Evolutionary conservation across 2,329 filamentous ascomycete species (phyloP).

Genomic region (Passalora sequoiae): DNA sequence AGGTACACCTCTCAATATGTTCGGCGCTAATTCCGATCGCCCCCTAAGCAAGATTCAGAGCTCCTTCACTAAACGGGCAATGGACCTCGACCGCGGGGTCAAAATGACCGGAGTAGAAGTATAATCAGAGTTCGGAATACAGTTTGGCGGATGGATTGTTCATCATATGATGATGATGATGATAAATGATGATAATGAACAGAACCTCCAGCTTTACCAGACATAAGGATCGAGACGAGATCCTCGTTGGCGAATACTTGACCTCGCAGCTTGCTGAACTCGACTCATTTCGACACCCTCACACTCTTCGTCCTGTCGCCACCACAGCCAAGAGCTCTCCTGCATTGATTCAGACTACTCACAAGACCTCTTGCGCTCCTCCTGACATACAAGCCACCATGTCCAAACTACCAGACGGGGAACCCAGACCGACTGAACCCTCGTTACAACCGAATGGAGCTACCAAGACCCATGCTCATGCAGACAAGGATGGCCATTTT

Average conservation of each 20-base stretch:
- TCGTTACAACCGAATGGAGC: neutral
- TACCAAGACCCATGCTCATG: constrained; percentile 14
- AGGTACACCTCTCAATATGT: no score
- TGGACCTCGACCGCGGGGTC: no score
- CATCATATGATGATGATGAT: no score
- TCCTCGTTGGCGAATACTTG: neutral
- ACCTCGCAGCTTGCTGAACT: neutral
- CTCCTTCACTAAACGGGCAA: no score
- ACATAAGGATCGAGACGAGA: neutral
- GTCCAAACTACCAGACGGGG: neutral
- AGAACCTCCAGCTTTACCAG: no score
- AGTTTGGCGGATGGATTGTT: no score
- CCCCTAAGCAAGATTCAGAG: no score
- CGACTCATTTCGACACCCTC: neutral
- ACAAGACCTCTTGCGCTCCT: neutral
- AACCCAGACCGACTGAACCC: neutral
- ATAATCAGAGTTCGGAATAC: no score
- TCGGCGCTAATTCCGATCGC: no score
- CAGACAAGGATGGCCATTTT: constrained; percentile 49
- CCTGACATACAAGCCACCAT: no score
- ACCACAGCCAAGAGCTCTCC: neutral
- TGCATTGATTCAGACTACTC: neutral
- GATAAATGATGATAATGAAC: no score
- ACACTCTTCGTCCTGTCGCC: neutral
- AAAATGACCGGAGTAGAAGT: no score